phyloP scores from a whole-genome alignment of 257 asterid species.

The Lycium ferocissimum region DNA sequence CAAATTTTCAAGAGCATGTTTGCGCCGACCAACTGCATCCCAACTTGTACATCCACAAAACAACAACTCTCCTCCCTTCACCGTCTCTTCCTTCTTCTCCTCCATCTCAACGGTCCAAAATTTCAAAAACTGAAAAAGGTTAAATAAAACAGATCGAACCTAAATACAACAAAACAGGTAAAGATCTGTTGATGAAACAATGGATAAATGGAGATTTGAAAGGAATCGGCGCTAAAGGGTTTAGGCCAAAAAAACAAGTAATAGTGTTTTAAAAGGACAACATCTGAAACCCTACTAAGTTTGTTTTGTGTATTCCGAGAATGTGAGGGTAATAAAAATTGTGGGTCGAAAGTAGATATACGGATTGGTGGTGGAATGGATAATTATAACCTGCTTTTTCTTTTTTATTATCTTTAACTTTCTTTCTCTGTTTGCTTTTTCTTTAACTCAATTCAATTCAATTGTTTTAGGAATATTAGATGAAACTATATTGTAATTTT shows the following conservation, averaged over 20 bases:
- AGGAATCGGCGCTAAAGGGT: conserved; percentile 50
- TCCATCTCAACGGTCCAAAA: conserved; percentile 44
- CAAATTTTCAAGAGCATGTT: conserved; percentile 65
- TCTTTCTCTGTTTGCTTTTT: not conserved
- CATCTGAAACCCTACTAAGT: conserved; percentile 49
- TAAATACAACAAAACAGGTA: not conserved
- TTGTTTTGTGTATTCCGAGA: conserved; percentile 46
- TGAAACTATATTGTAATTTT: not conserved
- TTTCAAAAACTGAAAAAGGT: not conserved
- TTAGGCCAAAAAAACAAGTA: conserved; percentile 27
- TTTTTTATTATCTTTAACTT: not conserved
- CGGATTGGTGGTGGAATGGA: not conserved
- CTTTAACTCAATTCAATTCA: not conserved
- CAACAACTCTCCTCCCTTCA: conserved; percentile 81
- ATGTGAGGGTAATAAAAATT: not conserved
- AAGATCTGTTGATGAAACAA: conserved; percentile 39
- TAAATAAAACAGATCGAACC: conserved; percentile 41
- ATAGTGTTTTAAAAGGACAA: conserved; percentile 36
- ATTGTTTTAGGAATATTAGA: not conserved
- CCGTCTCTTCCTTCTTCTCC: conserved; percentile 51
- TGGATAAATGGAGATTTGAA: conserved; percentile 20
- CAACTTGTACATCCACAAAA: conserved; percentile 91
- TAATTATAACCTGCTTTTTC: not conserved
- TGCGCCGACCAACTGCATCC: conserved; percentile 90
- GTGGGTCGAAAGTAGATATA: not conserved